These are phyloP conservation scores for Diaporthe destruens DNA, from an alignment of 2,329 filamentous ascomycete species.

Conservation along the genomic window DNA sequence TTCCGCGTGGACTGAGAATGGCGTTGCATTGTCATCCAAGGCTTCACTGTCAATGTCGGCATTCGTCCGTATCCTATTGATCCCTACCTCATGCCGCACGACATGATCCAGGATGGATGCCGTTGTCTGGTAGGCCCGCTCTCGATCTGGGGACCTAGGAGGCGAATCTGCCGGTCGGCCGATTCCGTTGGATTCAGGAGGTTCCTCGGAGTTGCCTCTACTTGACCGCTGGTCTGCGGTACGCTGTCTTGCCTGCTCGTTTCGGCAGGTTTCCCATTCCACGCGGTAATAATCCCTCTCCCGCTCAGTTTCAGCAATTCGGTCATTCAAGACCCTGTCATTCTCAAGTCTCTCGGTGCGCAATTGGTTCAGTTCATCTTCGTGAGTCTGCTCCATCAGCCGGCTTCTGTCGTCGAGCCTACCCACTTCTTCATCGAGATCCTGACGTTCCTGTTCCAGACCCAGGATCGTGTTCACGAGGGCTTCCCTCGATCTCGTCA, in stretches of 20 bases:
- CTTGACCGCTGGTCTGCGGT: not conserved
- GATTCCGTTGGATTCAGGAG: not conserved
- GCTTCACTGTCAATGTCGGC: not conserved
- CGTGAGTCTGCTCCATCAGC: not conserved
- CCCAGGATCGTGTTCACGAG: not conserved
- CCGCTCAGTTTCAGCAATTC: fast-evolving
- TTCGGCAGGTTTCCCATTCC: too few species aligned
- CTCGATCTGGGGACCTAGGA: conserved; percentile 1
- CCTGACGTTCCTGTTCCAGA: not conserved
- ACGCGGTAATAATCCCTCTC: not conserved
- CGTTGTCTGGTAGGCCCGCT: not conserved
- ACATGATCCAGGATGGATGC: not conserved
- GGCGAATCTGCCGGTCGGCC: not conserved
- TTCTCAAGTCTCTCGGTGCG: not conserved
- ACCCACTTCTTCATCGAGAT: not conserved
- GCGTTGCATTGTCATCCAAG: not conserved
- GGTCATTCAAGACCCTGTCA: too few species aligned
- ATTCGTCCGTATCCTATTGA: not conserved
- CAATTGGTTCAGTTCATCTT: too few species aligned
- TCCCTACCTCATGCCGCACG: not conserved
- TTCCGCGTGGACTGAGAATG: conserved; percentile 4
- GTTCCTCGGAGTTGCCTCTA: not conserved
- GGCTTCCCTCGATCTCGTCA: not conserved
- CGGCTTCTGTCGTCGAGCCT: not conserved
- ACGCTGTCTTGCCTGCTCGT: not conserved